Base-by-base conservation (phyloP, 495 filamentous ascomycete species). In the Terfezia boudieri region DNA sequence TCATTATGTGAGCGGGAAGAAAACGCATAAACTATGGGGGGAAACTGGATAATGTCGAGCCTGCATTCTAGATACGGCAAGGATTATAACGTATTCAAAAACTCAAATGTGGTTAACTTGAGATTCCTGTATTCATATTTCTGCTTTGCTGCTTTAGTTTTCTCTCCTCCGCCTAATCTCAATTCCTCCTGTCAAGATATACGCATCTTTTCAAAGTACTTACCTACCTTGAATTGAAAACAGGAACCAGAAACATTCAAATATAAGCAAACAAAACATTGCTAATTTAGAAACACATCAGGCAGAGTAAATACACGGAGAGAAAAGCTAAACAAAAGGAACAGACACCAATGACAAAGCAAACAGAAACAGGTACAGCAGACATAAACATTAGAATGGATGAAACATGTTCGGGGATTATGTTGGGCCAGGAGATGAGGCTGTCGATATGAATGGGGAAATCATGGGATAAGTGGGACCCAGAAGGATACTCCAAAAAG, bases 231-330 rank as follows among this genome's bases (percentile, higher is more conserved):
- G 53, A 60, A 64, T 58, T 53, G 59, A 64, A 52, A 52, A 56
- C 52, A 65, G 64, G 66, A 66, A 66, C 65, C 67, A 69, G 52
- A 64, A 61, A 63, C 62, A 52, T 63, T 56, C 50, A 55, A 43
- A 55, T 58, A 58, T 59, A 59, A 51, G 52, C 53, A 60, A 54
- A 26, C 53, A 23, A 37, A 38, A 56, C 14, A 57, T 26, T 49
- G 43, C 37, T 16, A 23, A 32, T 46, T 48, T 20, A 56, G 11
- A 37, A 37, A 5, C 51, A 41, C 6, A 36, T 9, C 23, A 56
- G 43, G 20, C 32, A 50, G 51, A 16, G 32, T 10, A 38, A 8
- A 38, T 32, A 54, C 26, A 37, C 14, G 26, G 11, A 37, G 10
- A n/a, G 37, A 52, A 41, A 56, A 20, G 17, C 53, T 4, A 41